These are phyloP conservation scores for Fusarium nelsonii DNA, from an alignment of 2,329 filamentous ascomycete genomes.

Conservation along the genomic window DNA sequence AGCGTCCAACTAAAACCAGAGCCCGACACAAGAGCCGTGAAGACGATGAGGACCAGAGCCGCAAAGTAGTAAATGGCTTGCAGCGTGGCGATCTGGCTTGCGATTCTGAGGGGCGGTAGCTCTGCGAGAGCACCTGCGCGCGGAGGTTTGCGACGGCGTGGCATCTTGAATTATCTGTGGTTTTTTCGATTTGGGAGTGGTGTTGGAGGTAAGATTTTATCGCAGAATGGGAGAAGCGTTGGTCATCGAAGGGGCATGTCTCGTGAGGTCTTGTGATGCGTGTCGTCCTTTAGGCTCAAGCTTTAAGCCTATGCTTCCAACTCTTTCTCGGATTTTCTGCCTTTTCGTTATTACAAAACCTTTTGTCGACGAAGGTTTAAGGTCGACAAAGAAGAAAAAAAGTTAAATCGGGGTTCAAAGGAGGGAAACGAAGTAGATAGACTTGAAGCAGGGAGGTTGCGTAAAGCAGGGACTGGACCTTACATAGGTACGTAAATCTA, in stretches of 20 bases:
- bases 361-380: neutral
- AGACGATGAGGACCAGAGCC: conserved; percentile 66
- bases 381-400: conserved; percentile 5
- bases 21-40: conserved; percentile 70
- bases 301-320: conserved; percentile 2
- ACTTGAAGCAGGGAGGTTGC: conserved; percentile 18
- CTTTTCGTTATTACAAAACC: neutral
- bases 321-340: neutral
- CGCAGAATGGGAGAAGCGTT: conserved; percentile 1
- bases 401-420: neutral
- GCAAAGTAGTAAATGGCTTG: conserved; percentile 68
- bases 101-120: conserved; percentile 71
- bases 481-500: conserved; percentile 8
- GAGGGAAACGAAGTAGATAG: conserved; percentile 18
- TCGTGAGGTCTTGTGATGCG: conserved; percentile 29
- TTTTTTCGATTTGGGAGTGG: neutral
- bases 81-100: conserved; percentile 68
- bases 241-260: conserved; percentile 43
- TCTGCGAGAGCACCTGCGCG: conserved; percentile 71
- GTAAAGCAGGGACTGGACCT: conserved; percentile 3
- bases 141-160: conserved; percentile 68
- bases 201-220: conserved; percentile 3
- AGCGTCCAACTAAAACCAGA: conserved; percentile 65
- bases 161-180: conserved; percentile 54
- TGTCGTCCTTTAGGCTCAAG: conserved; percentile 13